Conservation (phyloP, 2,329 filamentous ascomycete genomes). For the Lachnellula suecica region DNA sequence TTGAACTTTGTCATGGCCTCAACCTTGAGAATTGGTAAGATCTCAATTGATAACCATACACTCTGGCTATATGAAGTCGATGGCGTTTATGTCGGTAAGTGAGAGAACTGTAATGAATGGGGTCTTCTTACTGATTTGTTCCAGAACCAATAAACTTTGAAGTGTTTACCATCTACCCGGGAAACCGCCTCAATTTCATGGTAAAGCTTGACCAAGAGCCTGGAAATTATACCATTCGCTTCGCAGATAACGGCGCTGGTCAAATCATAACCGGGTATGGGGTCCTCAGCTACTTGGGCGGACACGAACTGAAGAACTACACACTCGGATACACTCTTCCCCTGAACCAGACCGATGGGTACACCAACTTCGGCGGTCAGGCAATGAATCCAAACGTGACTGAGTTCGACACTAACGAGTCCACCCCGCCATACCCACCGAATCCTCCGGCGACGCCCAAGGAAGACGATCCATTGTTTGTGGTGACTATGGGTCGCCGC, state of each 20-base stretch:
- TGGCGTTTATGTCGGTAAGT: conserved; percentile 36
- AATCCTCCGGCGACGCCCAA: neutral
- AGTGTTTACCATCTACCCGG: neutral
- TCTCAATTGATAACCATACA: conserved; percentile 42
- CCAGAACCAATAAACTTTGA: neutral
- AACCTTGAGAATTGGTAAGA: conserved; percentile 16
- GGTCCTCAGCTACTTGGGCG: neutral
- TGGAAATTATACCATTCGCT: neutral
- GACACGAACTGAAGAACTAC: neutral
- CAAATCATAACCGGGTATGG: neutral
- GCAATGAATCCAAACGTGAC: neutral
- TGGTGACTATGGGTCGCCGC: conserved; percentile 29
- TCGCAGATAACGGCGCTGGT: neutral
- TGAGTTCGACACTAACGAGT: neutral
- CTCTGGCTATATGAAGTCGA: conserved; percentile 44
- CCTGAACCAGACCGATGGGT: neutral
- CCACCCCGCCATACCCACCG: neutral
- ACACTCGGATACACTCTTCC: neutral
- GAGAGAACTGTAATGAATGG: conserved; percentile 27
- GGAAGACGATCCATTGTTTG: conserved; percentile 1
- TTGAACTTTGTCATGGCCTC: conserved; percentile 38
- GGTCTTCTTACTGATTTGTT: neutral
- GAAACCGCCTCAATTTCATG: neutral
- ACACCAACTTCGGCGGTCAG: neutral
- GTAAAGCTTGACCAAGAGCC: neutral